A percentile compares a stretch with the other conserved stretches of the same genome.
Evolutionary conservation across 2,329 filamentous ascomycete genomes (phyloP).

Genomic region (Elsinoe batatas): DNA sequence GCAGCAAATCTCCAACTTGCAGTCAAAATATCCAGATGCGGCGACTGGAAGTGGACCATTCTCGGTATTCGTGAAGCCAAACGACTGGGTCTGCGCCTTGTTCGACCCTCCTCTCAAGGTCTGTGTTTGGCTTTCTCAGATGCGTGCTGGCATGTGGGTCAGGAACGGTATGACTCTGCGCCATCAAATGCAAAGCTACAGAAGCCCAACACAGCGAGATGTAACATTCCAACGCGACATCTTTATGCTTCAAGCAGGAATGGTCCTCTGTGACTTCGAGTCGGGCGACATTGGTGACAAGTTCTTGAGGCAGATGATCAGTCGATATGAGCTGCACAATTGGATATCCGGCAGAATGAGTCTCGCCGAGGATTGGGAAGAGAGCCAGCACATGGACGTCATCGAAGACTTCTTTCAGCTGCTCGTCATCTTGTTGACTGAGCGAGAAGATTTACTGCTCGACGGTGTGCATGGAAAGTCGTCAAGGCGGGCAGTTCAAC

Average conservation of each 20-base stretch:
- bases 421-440: conserved; percentile 80
- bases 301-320: conserved; percentile 82
- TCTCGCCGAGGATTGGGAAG: conserved; percentile 66
- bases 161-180: conserved; percentile 91
- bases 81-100: conserved; percentile 15
- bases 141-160: conserved; percentile 98
- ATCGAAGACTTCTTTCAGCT: conserved; percentile 94
- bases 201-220: conserved; percentile 79
- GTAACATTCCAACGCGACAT: conserved; percentile 92
- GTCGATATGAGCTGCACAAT: conserved; percentile 77
- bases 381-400: conserved; percentile 79
- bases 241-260: conserved; percentile 80
- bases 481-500: conserved; percentile 58
- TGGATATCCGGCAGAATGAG: conserved; percentile 83
- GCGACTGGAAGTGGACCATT: background rate
- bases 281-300: conserved; percentile 35
- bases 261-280: conserved; percentile 75
- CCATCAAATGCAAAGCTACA: conserved; percentile 90
- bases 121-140: conserved; percentile 93
- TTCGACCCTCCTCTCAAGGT: conserved; percentile 92
- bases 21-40: conserved; percentile 6
- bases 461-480: conserved; percentile 41
- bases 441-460: conserved; percentile 69
- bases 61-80: background rate
- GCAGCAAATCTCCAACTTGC: conserved; percentile 52